Percentiles rank a stretch among this genome's conserved stretches.
Evolutionary conservation across 1,139 yeast genomes (phyloP).

Genomic region (Blastobotrys petasosporus): DNA sequence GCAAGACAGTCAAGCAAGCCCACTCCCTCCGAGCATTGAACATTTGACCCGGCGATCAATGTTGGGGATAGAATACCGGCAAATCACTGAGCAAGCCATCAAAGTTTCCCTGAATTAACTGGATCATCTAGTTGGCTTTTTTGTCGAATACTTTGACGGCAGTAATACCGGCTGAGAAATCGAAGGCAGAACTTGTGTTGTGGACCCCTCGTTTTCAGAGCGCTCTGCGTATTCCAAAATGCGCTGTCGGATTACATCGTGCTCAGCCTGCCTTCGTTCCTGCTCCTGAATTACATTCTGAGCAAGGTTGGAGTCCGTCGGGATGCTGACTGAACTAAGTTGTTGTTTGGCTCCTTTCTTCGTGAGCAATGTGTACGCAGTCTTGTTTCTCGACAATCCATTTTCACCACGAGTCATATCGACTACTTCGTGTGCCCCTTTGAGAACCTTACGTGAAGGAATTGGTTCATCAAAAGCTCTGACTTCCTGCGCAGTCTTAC

Average conservation of each 20-base stretch:
- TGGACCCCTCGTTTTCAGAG: too few species aligned
- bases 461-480: constrained; percentile 31
- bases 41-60: too few species aligned
- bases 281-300: constrained; percentile 22
- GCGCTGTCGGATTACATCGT: constrained; percentile 25
- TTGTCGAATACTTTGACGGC: constrained; percentile 1
- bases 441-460: constrained; percentile 21
- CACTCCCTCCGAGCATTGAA: too few species aligned
- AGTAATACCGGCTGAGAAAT: constrained; percentile 7
- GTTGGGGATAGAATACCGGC: too few species aligned
- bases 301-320: constrained; percentile 26
- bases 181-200: constrained; percentile 2
- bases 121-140: background rate
- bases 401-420: constrained; percentile 4
- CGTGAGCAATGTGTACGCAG: constrained; percentile 25
- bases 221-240: constrained; percentile 21
- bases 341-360: constrained; percentile 24
- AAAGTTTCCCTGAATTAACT: too few species aligned
- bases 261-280: constrained; percentile 21
- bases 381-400: constrained; percentile 11
- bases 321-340: constrained; percentile 22
- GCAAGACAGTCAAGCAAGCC: too few species aligned
- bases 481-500: constrained; percentile 16
- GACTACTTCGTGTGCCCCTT: constrained; percentile 7
- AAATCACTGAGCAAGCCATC: too few species aligned